These are phyloP conservation scores for Cyclospora cayetanensis DNA, from an alignment of 169 alveolate species.

Conservation along the genomic window DNA sequence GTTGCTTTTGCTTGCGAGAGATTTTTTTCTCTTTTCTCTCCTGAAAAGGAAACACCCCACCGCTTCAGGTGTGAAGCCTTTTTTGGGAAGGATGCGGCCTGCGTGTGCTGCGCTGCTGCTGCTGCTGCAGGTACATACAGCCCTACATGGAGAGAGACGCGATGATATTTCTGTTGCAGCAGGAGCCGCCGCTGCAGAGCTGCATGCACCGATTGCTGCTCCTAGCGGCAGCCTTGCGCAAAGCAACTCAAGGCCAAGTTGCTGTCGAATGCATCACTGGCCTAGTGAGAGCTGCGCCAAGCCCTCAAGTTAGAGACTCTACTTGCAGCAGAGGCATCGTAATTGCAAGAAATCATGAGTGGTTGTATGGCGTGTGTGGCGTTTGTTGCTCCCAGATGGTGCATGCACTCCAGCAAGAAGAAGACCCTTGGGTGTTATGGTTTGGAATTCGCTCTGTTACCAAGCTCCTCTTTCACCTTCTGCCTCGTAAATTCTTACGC, in stretches of 20 bases:
- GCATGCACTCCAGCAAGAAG: slow-evolving; percentile 31
- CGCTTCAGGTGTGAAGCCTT: too few relatives aligned
- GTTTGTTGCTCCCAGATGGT: not conserved
- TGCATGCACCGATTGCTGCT: slow-evolving; percentile 46
- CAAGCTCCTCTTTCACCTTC: slow-evolving; percentile 5
- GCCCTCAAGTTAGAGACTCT: too few relatives aligned
- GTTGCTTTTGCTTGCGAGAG: too few relatives aligned
- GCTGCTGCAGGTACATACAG: slow-evolving; percentile 35
- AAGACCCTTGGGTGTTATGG: slow-evolving; percentile 35
- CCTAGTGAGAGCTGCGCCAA: slow-evolving; percentile 4
- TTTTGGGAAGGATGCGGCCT: too few relatives aligned
- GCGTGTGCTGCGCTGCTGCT: too few relatives aligned
- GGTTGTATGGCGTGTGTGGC: too few relatives aligned
- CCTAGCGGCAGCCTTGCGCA: slow-evolving; percentile 21
- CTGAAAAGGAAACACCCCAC: too few relatives aligned
- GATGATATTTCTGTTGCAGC: slow-evolving; percentile 3
- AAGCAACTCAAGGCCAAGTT: not conserved
- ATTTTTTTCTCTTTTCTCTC: too few relatives aligned
- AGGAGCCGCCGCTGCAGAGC: slow-evolving; percentile 38
- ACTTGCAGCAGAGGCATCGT: too few relatives aligned
- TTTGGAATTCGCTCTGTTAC: slow-evolving; percentile 24
- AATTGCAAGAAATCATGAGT: too few relatives aligned
- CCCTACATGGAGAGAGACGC: slow-evolving; percentile 29
- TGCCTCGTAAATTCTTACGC: too few relatives aligned
- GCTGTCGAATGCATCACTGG: slow-evolving; percentile 14